Conservation (phyloP, 768 basidiomycete genomes). For the Boletus eberwhitei region DNA sequence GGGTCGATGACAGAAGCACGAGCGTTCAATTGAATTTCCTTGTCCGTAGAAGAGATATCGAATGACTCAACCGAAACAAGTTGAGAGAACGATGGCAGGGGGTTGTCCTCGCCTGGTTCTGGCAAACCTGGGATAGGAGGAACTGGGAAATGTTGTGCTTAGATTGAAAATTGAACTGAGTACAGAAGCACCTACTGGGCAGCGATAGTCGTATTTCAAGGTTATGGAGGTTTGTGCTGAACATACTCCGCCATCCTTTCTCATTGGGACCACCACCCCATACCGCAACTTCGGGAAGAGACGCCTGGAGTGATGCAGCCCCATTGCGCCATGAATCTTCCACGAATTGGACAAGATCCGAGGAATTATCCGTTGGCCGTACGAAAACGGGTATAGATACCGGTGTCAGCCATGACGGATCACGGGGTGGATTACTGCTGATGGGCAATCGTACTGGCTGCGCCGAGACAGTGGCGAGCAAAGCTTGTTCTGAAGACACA, state of each 20-base stretch:
- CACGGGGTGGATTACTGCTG: conserved; percentile 34
- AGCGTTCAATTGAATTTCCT: conserved; percentile 45
- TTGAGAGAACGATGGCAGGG: conserved; percentile 55
- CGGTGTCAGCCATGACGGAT: conserved; percentile 55
- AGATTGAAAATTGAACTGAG: background rate
- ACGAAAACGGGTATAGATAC: conserved; percentile 51
- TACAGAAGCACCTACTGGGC: conserved; percentile 44
- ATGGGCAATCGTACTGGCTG: conserved; percentile 56
- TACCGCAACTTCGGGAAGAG: conserved; percentile 43
- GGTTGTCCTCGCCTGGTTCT: conserved; percentile 45
- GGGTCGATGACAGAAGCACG: conserved; percentile 60
- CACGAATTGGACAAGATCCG: conserved; percentile 47
- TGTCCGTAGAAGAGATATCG: conserved; percentile 35
- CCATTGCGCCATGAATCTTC: conserved; percentile 59
- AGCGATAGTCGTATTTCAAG: conserved; percentile 46
- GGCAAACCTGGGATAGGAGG: conserved; percentile 67
- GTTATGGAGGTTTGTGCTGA: conserved; percentile 39
- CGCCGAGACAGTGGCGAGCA: conserved; percentile 47
- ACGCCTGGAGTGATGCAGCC: conserved; percentile 40
- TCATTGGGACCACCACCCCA: conserved; percentile 47
- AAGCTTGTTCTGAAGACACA: conserved; percentile 40
- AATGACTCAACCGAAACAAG: conserved; percentile 62
- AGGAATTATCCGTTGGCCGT: conserved; percentile 50
- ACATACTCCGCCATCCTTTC: conserved; percentile 45
- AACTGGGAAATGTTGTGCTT: conserved; percentile 39